Conservation (phyloP, 768 basidiomycete genomes). For the Auriscalpium microsporum region DNA sequence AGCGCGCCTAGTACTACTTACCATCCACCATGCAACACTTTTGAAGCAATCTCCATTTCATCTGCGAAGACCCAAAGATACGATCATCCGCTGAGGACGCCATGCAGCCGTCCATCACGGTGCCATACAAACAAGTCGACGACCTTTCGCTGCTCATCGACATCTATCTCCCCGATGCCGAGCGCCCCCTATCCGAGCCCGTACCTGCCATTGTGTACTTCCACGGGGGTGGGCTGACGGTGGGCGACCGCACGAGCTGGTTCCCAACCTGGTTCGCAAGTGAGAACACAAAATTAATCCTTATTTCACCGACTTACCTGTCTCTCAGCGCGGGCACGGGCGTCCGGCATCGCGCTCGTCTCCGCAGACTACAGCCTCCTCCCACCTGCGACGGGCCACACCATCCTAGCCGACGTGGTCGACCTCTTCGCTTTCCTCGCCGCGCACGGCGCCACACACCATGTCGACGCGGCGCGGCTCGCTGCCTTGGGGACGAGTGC, state of each 20-base stretch:
- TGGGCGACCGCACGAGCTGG: slow-evolving; percentile 52
- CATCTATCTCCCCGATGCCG: slow-evolving; percentile 31
- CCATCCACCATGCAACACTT: too few relatives aligned
- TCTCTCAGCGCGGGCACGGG: slow-evolving; percentile 35
- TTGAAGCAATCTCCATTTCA: too few relatives aligned
- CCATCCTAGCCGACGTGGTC: slow-evolving; percentile 48
- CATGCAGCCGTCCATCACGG: slow-evolving; percentile 10
- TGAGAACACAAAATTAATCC: slow-evolving; percentile 18
- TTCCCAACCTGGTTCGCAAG: slow-evolving; percentile 59
- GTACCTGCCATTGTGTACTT: slow-evolving; percentile 31
- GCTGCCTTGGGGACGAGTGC: slow-evolving; percentile 51
- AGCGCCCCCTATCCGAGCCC: background rate
- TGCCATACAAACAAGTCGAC: slow-evolving; percentile 29
- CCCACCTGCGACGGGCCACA: slow-evolving; percentile 42
- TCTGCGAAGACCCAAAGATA: too few relatives aligned
- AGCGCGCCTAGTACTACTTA: too few relatives aligned
- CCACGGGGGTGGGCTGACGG: slow-evolving; percentile 51
- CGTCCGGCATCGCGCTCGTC: slow-evolving; percentile 47
- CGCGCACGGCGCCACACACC: background rate
- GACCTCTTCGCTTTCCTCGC: slow-evolving; percentile 45
- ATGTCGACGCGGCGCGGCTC: slow-evolving; percentile 35
- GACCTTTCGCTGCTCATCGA: slow-evolving; percentile 23
- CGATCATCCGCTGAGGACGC: background rate
- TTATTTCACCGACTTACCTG: background rate
- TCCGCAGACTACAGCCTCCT: slow-evolving; percentile 58